Evolutionary conservation across 306 rosid species (phyloP).

Genomic region (Medicago lupulina): DNA sequence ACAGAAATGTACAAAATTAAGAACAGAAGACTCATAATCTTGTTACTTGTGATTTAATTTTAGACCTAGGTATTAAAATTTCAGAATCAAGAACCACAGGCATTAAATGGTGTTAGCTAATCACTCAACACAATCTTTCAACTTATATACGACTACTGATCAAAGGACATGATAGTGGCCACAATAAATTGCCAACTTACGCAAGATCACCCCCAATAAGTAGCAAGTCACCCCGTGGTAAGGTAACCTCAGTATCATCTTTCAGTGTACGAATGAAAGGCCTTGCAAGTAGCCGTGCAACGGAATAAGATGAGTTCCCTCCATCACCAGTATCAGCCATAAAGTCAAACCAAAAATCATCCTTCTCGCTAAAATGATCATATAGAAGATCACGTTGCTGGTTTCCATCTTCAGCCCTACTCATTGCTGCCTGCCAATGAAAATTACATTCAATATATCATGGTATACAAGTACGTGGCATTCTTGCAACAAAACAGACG

Average conservation of each 20-base stretch:
- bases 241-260: slow-evolving; percentile 59
- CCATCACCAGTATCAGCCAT: slow-evolving; percentile 99
- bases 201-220: slow-evolving; percentile 99
- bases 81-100: slow-evolving; percentile 17
- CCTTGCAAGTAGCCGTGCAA: slow-evolving; percentile 92
- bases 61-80: slow-evolving; percentile 11
- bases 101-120: slow-evolving; percentile 28
- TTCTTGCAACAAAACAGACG: slow-evolving; percentile 26
- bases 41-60: slow-evolving; percentile 24
- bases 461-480: slow-evolving; percentile 14
- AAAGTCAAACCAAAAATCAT: slow-evolving; percentile 95
- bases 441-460: slow-evolving; percentile 41
- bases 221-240: slow-evolving; percentile 88
- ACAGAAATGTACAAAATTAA: background rate
- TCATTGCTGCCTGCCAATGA: slow-evolving; percentile 90
- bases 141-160: slow-evolving; percentile 22
- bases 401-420: slow-evolving; percentile 68
- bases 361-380: slow-evolving; percentile 76
- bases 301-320: slow-evolving; percentile 94
- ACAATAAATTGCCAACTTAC: slow-evolving; percentile 59
- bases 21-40: slow-evolving; percentile 24
- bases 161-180: slow-evolving; percentile 10
- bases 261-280: slow-evolving; percentile 62
- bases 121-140: slow-evolving; percentile 31
- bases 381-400: slow-evolving; percentile 69